These are phyloP conservation scores for Trichocomaceae sp. DNA, from an alignment of 2,329 filamentous ascomycete genomes.

Conservation along the genomic window DNA sequence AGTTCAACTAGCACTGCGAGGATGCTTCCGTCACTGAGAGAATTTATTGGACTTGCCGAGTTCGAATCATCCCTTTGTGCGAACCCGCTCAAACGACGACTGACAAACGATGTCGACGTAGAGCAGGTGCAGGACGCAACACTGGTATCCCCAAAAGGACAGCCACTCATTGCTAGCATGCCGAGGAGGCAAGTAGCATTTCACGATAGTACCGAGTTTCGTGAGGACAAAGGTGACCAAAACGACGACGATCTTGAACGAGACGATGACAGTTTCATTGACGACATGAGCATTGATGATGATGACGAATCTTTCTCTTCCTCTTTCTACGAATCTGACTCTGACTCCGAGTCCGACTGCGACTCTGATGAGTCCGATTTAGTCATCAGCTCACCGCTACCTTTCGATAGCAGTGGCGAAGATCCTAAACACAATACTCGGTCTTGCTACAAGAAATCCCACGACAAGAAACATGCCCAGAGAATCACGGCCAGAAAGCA, in stretches of 20 bases:
- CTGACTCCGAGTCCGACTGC: background rate
- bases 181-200: background rate
- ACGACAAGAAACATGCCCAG: background rate
- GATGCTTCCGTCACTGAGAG: constrained; percentile 7
- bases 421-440: background rate
- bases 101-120: background rate
- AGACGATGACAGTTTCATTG: constrained; percentile 25
- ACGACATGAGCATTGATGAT: constrained; percentile 17
- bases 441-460: background rate
- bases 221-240: background rate
- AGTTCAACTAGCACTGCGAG: background rate
- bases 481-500: background rate
- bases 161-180: background rate
- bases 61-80: background rate
- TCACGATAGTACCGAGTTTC: background rate
- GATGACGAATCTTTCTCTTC: background rate
- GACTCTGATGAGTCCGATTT: background rate
- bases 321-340: background rate
- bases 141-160: background rate
- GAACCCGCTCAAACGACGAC: constrained; percentile 10
- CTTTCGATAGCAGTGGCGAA: background rate
- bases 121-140: background rate
- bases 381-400: background rate
- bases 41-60: background rate
- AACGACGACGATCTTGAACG: background rate